Base-by-base conservation (phyloP, 164 flowering plant genomes). In the Berberis vulgaris region DNA sequence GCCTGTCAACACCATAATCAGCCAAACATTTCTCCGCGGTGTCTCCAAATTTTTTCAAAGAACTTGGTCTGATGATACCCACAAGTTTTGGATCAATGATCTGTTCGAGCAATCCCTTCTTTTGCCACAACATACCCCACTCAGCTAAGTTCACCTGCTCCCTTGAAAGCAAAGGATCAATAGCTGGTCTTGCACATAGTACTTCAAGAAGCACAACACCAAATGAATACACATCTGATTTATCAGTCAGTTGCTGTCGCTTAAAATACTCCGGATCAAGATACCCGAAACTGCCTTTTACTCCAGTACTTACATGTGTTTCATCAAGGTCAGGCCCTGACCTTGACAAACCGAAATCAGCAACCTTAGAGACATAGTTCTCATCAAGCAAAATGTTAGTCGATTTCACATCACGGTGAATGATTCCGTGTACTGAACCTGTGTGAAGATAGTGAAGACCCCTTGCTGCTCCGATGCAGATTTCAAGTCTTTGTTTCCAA, bases 401-500 rank as follows among this genome's bases (percentile, higher is more conserved):
- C 0, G 72, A 69, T 56, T 71, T 74, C 39, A 74, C 67, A n/a
- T 74, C 77, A 1, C 77, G 71, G 40, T 71, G 77, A n/a, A 74
- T 74, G 10, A 74, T 71, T 57, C 69, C 69, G 39, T 71, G 72
- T 2, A 62, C 44, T 8, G 63, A 70, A 53, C 77, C 77, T 3
- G 77, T 74, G 69, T 74, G 77, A 45, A 74, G 72, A 60, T 74
- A 74, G 62, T 74, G 77, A 45, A 74, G 67, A 11, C 77, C 77
- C 59, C 67, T 70, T n/a, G 73, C 77, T 1, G 77, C 60, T 9
- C 71, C 68, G 41, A 73, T 63, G 63, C 77, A 69, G 62, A 70
- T 67, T 47, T 74, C 70, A n/a, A 74, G 73, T 63, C 70, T 66
- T 56, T 70, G 73, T 13, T 74, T 67, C 73, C 94, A 89, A 41